Percentiles rank a stretch among this genome's conserved stretches.
Conservation (phyloP, 2,329 filamentous ascomycete genomes). For the Alternaria sp. region DNA sequence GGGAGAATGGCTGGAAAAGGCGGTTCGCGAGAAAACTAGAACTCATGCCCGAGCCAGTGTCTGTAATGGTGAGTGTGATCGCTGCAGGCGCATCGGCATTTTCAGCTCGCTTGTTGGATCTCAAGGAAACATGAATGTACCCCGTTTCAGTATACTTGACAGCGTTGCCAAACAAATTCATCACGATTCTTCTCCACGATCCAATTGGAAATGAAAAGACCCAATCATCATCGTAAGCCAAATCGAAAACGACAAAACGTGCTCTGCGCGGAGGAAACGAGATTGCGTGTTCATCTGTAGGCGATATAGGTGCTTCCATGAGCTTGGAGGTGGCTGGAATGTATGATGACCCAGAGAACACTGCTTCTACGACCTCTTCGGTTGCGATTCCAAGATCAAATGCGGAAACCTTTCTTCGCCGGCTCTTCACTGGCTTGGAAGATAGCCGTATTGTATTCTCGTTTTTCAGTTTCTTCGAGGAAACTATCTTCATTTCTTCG, state of each 20-base stretch:
- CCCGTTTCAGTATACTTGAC: constrained; percentile 45
- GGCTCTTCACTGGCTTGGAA: constrained; percentile 39
- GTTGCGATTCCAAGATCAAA: constrained; percentile 29
- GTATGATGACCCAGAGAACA: constrained; percentile 44
- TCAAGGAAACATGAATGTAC: constrained; percentile 36
- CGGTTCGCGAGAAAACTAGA: constrained; percentile 37
- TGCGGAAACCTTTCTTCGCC: constrained; percentile 17
- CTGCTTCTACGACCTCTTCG: constrained; percentile 33
- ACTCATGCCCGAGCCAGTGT: constrained; percentile 46
- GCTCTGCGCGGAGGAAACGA: constrained; percentile 18
- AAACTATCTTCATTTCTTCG: constrained; percentile 43
- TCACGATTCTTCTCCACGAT: constrained; percentile 44
- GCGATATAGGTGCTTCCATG: constrained; percentile 10
- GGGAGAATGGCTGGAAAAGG: constrained; percentile 44
- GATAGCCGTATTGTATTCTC: constrained; percentile 35
- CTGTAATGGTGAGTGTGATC: constrained; percentile 45
- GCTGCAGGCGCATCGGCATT: constrained; percentile 9
- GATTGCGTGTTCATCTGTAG: constrained; percentile 1
- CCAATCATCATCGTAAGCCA: constrained; percentile 46
- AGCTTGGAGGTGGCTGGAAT: constrained; percentile 16
- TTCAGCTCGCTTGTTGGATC: constrained; percentile 7
- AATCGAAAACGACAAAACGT: constrained; percentile 37
- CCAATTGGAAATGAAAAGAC: constrained; percentile 49
- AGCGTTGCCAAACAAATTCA: constrained; percentile 48
- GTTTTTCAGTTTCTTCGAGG: constrained; percentile 40